These are phyloP conservation scores for Piromyces sp. DNA, from an alignment of 192 early-diverging fungal genomes.

Conservation along the genomic window DNA sequence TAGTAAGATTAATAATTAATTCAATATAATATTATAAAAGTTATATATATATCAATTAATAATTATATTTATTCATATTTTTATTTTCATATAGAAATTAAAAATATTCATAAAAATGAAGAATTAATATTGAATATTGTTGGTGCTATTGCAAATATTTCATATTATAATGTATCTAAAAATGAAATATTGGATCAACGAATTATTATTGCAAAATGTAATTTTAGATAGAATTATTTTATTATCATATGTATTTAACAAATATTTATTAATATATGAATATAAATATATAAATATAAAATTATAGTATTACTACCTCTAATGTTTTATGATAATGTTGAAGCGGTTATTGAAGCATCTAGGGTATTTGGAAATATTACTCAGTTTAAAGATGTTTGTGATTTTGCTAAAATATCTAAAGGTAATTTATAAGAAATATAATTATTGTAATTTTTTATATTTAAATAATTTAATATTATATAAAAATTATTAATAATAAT, in stretches of 20 bases:
- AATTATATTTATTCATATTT: too few species aligned
- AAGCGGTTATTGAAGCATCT: background rate
- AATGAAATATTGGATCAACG: background rate
- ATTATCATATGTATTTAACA: too few species aligned
- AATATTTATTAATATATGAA: too few species aligned
- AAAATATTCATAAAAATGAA: background rate
- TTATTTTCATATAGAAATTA: too few species aligned
- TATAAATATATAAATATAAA: too few species aligned
- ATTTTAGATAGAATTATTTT: background rate
- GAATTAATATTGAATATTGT: background rate
- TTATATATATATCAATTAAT: too few species aligned
- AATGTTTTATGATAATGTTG: background rate
- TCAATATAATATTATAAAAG: too few species aligned
- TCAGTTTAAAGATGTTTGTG: background rate
- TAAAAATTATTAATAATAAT: too few species aligned
- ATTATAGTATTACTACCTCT: background rate
- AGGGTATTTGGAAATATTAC: background rate
- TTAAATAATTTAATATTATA: too few species aligned
- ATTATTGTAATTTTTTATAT: too few species aligned
- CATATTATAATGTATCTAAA: background rate
- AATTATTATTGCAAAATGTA: background rate
- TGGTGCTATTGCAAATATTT: background rate
- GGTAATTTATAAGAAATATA: background rate
- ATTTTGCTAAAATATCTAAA: background rate
- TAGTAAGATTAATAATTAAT: too few species aligned